Evolutionary conservation across 441 rosid genomes (phyloP).

Genomic region (Erodium trifolium): DNA sequence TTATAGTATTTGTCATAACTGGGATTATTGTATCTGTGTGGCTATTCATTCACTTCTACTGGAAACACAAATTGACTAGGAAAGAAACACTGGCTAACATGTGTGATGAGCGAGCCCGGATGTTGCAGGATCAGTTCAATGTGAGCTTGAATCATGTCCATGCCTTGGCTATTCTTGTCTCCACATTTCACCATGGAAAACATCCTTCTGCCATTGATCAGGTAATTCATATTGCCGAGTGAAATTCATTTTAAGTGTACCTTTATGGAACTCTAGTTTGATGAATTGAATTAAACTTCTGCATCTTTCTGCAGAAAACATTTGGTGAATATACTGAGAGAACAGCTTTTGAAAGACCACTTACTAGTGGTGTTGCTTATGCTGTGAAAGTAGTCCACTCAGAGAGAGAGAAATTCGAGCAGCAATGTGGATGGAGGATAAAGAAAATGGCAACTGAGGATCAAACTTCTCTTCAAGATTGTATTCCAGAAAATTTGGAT

Average conservation of each 20-base stretch:
- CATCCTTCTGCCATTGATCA: conserved; percentile 90
- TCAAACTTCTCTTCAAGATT: conserved; percentile 77
- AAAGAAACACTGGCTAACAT: conserved; percentile 71
- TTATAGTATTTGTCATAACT: conserved; percentile 38
- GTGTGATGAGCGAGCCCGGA: conserved; percentile 95
- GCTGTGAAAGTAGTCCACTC: conserved; percentile 87
- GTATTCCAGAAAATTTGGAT: conserved; percentile 68
- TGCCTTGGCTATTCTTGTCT: conserved; percentile 89
- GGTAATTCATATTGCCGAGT: conserved; percentile 30
- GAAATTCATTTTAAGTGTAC: not conserved
- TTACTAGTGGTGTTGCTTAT: conserved; percentile 97
- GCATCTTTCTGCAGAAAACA: conserved; percentile 49
- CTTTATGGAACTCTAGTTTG: not conserved
- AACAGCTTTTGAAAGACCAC: conserved; percentile 95
- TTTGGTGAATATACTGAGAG: conserved; percentile 90
- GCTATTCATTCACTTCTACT: conserved; percentile 52
- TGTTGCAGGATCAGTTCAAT: conserved; percentile 99
- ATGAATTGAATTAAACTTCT: conserved; percentile 13
- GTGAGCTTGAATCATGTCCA: conserved; percentile 98
- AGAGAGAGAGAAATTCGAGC: conserved; percentile 82
- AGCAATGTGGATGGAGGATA: conserved; percentile 63
- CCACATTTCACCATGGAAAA: conserved; percentile 97
- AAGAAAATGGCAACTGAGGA: conserved; percentile 91
- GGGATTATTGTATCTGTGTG: conserved; percentile 56
- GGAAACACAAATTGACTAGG: conserved; percentile 35